Percentiles rank a stretch among this genome's conserved stretches.
These are phyloP conservation scores for Zoysia pacifica DNA, from an alignment of 176 grass and related monocot genomes.

Conservation along the genomic window DNA sequence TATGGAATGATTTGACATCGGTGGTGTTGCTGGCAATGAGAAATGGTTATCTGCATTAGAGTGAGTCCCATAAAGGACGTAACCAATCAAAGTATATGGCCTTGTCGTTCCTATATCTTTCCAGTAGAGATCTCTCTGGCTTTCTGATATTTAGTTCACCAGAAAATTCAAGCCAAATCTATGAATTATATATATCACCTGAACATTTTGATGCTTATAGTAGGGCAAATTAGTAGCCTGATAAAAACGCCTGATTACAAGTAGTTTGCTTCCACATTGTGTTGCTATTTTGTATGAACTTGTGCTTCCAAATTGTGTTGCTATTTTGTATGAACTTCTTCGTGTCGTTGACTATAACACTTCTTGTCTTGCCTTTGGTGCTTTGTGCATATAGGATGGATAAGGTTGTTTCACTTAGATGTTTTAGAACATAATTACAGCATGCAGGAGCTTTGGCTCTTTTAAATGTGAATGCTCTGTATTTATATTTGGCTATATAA, in stretches of 20 bases:
- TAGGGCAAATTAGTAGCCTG: neutral
- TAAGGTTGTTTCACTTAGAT: neutral
- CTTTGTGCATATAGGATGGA: neutral
- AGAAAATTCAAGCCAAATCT: neutral
- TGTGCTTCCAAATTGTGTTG: neutral
- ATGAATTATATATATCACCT: neutral
- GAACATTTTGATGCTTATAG: neutral
- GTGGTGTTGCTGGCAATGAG: neutral
- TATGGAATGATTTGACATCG: neutral
- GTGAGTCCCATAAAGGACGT: neutral
- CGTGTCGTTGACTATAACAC: neutral
- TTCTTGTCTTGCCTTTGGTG: neutral
- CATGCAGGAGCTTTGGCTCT: neutral
- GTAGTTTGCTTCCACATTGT: neutral
- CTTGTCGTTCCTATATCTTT: neutral
- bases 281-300: neutral
- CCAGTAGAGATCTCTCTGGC: neutral
- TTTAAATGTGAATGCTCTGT: neutral
- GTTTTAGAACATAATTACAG: neutral
- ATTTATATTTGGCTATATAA: neutral
- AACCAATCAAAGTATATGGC: neutral
- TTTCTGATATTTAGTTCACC: neutral
- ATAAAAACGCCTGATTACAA: neutral
- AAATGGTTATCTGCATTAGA: neutral
- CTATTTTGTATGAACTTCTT: neutral